These are phyloP conservation scores for Sporisorium scitamineum DNA, from an alignment of 1,284 basidiomycete genomes.

Conservation along the genomic window DNA sequence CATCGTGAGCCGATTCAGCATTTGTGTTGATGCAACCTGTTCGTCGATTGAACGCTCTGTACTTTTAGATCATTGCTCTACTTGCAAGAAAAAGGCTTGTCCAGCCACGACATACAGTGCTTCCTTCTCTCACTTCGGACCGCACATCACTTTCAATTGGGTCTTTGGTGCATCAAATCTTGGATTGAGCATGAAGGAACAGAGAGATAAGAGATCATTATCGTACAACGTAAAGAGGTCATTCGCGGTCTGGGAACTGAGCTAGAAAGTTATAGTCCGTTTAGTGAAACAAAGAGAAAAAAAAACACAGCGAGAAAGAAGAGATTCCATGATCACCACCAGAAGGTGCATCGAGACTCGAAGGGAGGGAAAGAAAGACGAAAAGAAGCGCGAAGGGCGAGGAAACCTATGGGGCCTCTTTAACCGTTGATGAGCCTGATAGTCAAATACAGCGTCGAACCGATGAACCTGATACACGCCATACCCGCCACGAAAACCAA, in stretches of 20 bases:
- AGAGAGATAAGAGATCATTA: not conserved
- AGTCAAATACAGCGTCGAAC: slow-evolving; percentile 59
- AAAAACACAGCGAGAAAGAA: not conserved
- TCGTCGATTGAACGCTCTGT: no score
- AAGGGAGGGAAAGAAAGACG: not conserved
- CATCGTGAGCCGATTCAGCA: not conserved
- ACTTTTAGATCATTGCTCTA: no score
- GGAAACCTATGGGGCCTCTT: not conserved
- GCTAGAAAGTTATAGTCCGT: not conserved
- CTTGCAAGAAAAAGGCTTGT: no score
- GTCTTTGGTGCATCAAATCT: not conserved
- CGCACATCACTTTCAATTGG: no score
- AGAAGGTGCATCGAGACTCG: not conserved
- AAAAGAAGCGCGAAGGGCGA: not conserved
- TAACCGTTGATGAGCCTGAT: slow-evolving; percentile 55
- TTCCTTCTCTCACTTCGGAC: no score
- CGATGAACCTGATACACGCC: slow-evolving; percentile 63
- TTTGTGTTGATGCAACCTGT: no score
- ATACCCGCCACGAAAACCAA: slow-evolving; percentile 65
- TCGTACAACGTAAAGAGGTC: not conserved
- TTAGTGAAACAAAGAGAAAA: not conserved
- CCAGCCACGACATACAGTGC: no score
- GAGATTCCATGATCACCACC: not conserved
- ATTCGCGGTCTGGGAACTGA: no score
- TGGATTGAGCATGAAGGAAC: not conserved